Percentiles rank a stretch among this genome's conserved stretches.
Evolutionary conservation across 2,329 filamentous ascomycete genomes (phyloP).

Genomic region (Aspergillus sp.): DNA sequence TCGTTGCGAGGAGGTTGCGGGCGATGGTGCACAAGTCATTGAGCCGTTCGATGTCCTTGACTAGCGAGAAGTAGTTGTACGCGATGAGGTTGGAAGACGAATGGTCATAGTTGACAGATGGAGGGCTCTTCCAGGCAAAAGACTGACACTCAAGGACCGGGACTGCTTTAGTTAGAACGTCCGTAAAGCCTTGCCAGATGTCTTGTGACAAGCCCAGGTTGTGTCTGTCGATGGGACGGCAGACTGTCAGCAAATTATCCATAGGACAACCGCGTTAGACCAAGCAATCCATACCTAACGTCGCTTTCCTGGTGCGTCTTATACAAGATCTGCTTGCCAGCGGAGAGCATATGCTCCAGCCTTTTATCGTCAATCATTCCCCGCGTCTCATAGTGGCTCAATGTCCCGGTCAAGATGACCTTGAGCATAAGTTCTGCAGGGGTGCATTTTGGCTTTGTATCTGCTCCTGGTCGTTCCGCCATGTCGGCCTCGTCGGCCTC

Average conservation of each 20-base stretch:
- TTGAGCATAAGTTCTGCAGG: constrained; percentile 43
- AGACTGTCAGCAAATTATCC: not conserved
- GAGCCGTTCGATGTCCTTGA: constrained; percentile 55
- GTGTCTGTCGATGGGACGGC: constrained; percentile 31
- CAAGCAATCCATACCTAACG: constrained; percentile 36
- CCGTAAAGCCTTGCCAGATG: constrained; percentile 53
- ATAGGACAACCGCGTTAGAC: not conserved
- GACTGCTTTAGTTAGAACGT: constrained; percentile 51
- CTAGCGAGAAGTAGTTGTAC: constrained; percentile 49
- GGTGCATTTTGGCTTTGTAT: constrained; percentile 32
- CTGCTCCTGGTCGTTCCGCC: constrained; percentile 21
- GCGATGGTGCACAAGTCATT: constrained; percentile 56
- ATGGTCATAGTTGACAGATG: constrained; percentile 48
- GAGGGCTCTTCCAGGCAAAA: constrained; percentile 52
- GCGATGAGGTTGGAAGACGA: constrained; percentile 55
- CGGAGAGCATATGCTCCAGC: constrained; percentile 50
- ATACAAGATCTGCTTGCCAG: constrained; percentile 53
- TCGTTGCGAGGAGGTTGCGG: constrained; percentile 54
- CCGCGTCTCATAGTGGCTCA: constrained; percentile 53
- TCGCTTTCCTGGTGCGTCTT: constrained; percentile 50
- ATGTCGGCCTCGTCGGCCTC: constrained; percentile 17
- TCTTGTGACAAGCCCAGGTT: constrained; percentile 49
- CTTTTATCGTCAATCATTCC: constrained; percentile 53
- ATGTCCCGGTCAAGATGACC: constrained; percentile 39
- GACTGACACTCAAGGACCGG: constrained; percentile 54